Percentiles rank a stretch among this genome's conserved stretches.
Evolutionary conservation across 495 filamentous ascomycete genomes (phyloP).

Genomic region (Neurospora pannonica): DNA sequence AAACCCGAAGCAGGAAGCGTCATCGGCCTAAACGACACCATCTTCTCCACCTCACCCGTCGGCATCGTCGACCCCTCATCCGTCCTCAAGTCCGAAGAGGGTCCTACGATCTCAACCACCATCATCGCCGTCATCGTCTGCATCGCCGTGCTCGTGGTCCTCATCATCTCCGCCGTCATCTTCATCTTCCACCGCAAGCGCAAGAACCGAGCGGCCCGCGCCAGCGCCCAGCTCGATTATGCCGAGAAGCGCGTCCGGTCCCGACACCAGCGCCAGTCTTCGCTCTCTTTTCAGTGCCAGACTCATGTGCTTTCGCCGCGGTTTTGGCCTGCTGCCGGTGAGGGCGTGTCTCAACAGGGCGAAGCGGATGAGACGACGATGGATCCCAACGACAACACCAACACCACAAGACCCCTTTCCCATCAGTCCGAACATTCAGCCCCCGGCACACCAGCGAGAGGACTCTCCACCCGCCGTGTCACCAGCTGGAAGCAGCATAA

Average conservation of each 20-base stretch:
- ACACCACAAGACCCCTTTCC: not conserved
- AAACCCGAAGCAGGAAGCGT: slow-evolving; percentile 30
- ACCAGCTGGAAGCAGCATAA: slow-evolving; percentile 13
- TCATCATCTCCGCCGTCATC: slow-evolving; percentile 18
- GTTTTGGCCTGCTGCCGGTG: slow-evolving; percentile 23
- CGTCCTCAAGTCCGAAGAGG: slow-evolving; percentile 1
- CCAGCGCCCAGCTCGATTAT: slow-evolving; percentile 16
- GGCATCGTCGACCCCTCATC: slow-evolving; percentile 31
- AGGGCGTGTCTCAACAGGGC: not conserved
- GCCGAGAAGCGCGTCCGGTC: slow-evolving; percentile 7
- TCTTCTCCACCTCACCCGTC: slow-evolving; percentile 35
- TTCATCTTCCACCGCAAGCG: slow-evolving; percentile 32
- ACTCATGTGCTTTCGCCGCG: slow-evolving; percentile 32
- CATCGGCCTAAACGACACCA: slow-evolving; percentile 36
- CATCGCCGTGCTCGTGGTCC: slow-evolving; percentile 24
- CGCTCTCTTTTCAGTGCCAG: slow-evolving; percentile 41
- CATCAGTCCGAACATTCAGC: not conserved
- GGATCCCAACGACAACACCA: not conserved
- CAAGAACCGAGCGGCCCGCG: slow-evolving; percentile 24
- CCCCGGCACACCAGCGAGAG: not conserved
- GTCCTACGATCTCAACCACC: slow-evolving; percentile 13
- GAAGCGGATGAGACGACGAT: not conserved
- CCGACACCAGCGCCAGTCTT: slow-evolving; percentile 26
- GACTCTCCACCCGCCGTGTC: slow-evolving; percentile 4
- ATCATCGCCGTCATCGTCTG: slow-evolving; percentile 32